Conservation (phyloP, 2,329 filamentous ascomycete genomes). For the Diaporthe helianthi region DNA sequence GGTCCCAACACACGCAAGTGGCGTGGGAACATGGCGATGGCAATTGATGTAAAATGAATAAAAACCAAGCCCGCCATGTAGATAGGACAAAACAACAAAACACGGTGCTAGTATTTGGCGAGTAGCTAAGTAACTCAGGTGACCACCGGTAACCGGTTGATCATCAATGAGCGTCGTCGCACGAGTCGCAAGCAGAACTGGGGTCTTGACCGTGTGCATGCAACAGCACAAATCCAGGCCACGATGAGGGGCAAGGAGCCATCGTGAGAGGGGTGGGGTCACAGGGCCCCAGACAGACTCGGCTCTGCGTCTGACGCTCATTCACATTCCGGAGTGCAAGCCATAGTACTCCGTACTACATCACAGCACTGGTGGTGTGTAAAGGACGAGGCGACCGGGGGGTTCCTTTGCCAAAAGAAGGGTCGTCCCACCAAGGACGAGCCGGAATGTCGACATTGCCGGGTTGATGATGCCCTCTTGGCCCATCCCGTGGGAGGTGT, state of each 20-base stretch:
- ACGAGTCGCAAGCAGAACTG: background rate
- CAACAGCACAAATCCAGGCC: background rate
- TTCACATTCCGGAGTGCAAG: background rate
- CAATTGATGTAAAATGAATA: background rate
- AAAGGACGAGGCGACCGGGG: background rate
- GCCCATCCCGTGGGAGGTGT: background rate
- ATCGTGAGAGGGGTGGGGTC: background rate
- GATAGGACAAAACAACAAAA: no score
- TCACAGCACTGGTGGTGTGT: background rate
- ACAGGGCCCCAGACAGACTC: background rate
- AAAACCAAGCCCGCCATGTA: background rate
- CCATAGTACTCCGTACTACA: no score
- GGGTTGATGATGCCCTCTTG: background rate
- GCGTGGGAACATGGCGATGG: background rate
- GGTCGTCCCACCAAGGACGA: constrained; percentile 10
- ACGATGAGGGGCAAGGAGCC: background rate
- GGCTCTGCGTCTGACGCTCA: background rate
- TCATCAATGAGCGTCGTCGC: background rate
- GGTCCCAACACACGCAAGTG: constrained; percentile 2
- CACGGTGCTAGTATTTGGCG: no score
- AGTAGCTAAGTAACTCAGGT: background rate
- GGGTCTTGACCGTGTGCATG: background rate
- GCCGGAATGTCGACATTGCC: background rate
- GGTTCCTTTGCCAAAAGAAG: background rate
- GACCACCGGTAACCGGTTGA: no score